Evolutionary conservation across 345 rosid species (phyloP).

Genomic region (Brassica napus): Da-Ae NC_063451.1:1722001-1722500

Average conservation of each 20-base stretch:
- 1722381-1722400: constrained; percentile 53
- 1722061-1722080: constrained; percentile 32
- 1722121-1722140: constrained; percentile 63
- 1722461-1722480: constrained; percentile 67
- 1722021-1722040: constrained; percentile 40
- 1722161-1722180: constrained; percentile 46
- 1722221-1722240: not conserved
- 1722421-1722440: constrained; percentile 62
- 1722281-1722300: not conserved
- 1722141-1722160: constrained; percentile 61
- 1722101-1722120: constrained; percentile 68
- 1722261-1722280: too few relatives aligned
- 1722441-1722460: constrained; percentile 86
- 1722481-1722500: constrained; percentile 75
- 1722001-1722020: constrained; percentile 69
- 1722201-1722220: constrained; percentile 55
- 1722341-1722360: constrained; percentile 47
- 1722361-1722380: constrained; percentile 48
- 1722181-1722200: constrained; percentile 60
- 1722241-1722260: too few relatives aligned
- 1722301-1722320: constrained; percentile 23
- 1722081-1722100: constrained; percentile 45
- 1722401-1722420: constrained; percentile 76
- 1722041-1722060: constrained; percentile 31
- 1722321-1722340: constrained; percentile 73